Evolutionary conservation across 176 grass and related monocot species (phyloP), one percentile per base, ranked within the genome.

Genomic region (Chrysopogon serrulatus): DNA sequence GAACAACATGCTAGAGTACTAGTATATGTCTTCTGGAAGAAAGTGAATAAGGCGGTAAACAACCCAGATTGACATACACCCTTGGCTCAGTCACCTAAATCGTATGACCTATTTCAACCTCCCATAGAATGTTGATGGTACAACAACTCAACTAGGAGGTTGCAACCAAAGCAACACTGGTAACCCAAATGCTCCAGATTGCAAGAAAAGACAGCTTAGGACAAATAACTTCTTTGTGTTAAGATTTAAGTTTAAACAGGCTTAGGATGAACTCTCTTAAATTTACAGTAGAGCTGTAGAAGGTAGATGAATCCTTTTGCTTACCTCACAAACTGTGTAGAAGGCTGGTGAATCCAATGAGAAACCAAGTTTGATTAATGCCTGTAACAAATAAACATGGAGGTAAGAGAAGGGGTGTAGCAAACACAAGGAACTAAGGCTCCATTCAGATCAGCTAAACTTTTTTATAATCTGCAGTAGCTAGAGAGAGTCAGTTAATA

Each of bases 321-420:
- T 57, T 80, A 86, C 84, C 84, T 80, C 84, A 80, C 84, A 86
- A 73, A 86, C 77, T 24, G 68, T 80, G 68, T 80, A 86, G 33
- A 86, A 86, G 26, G 84, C 68, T 65, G 84, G 84, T 42, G 84
- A 80, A 65, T 86, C 84, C 68, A 86, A 86, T 3, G 57, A 80
- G 56, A 80, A 65, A 41, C 68, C 43, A n/a, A 86, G 84, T 54
- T 74, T 74, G 5, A 65, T 74, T 51, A 86, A 65, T 73, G 89
- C 94, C 91, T 97, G 71, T 10, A 80, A 40, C 71, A 59, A 87
- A 40, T 75, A 59, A 87, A 71, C 21, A 81, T 79, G 68, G 13
- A 47, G 35, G 24, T 27, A 40, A 11, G 60, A 30, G 3, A 44
- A 41, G 53, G 31, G 36, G 45, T 15, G 11, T 42, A 34, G 28